These are phyloP conservation scores for Dictyostelium discoideum DNA, from an alignment of 78 protist genomes.

Conservation along the genomic window dicty_2.7 NC_007091.3:4207001-4207500, in stretches of 20 bases:
- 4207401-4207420: slow-evolving; percentile 1
- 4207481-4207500: slow-evolving; percentile 1
- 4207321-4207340: background rate
- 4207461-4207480: background rate
- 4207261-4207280: background rate
- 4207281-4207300: background rate
- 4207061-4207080: slow-evolving; percentile 21
- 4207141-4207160: background rate
- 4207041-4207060: slow-evolving; percentile 11
- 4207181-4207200: slow-evolving; percentile 16
- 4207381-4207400: background rate
- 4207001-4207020: background rate
- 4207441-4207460: background rate
- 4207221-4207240: slow-evolving; percentile 18
- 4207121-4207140: background rate
- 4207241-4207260: slow-evolving; percentile 1
- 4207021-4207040: slow-evolving; percentile 33
- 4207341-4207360: background rate
- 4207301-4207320: background rate
- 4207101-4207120: background rate
- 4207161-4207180: slow-evolving; percentile 33
- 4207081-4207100: background rate
- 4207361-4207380: background rate
- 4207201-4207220: slow-evolving; percentile 13
- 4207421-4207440: background rate